Conservation (phyloP, 73 alveolate species). For the Paramecium tetraurelia region DNA sequence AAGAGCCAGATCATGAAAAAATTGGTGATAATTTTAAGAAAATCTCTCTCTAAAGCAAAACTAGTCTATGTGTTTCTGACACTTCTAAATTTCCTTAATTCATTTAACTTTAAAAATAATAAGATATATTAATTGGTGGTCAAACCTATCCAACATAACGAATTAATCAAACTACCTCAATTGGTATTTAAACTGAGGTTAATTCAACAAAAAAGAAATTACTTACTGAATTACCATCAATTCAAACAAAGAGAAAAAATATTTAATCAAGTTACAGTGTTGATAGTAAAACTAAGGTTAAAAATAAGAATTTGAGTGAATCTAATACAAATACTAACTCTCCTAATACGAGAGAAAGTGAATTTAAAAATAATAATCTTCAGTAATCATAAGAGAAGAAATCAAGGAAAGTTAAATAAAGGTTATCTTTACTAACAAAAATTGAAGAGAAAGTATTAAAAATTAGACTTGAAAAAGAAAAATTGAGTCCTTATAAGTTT, state of each 20-base stretch:
- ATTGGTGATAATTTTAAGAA: slow-evolving; percentile 16
- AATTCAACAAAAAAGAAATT: background rate
- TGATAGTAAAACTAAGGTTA: background rate
- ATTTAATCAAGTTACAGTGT: background rate
- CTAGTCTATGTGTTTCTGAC: background rate
- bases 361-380: background rate
- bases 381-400: background rate
- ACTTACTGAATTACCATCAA: background rate
- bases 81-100: background rate
- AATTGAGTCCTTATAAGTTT: slow-evolving; percentile 9
- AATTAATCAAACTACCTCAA: background rate
- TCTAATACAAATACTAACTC: background rate
- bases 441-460: background rate
- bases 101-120: background rate
- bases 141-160: background rate
- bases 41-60: background rate
- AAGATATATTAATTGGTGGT: background rate
- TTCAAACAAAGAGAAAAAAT: background rate
- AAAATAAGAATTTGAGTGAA: background rate
- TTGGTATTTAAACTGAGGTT: slow-evolving; percentile 3
- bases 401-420: background rate
- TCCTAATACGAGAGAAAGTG: background rate
- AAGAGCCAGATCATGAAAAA: slow-evolving; percentile 35
- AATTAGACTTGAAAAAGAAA: background rate
- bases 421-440: background rate